Percentiles rank a stretch among this genome's conserved stretches.
Conservation (phyloP, 768 basidiomycete genomes). For the Butyriboletus loyo region DNA sequence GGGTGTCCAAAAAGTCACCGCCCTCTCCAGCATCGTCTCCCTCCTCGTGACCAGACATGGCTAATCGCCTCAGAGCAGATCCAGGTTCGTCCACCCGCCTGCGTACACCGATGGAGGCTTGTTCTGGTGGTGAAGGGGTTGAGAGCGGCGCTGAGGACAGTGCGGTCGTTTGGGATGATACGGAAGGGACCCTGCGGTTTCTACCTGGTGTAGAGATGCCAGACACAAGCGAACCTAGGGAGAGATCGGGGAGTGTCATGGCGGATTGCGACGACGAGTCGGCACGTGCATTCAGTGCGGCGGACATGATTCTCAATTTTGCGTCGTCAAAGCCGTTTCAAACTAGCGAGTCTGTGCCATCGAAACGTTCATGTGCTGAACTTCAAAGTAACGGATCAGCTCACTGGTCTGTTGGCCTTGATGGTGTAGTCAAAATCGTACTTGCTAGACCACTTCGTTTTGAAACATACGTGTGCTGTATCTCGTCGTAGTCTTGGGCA, state of each 20-base stretch:
- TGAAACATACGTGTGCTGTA: not conserved
- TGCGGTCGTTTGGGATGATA: constrained; percentile 50
- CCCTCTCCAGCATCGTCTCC: constrained; percentile 38
- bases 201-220: constrained; percentile 53
- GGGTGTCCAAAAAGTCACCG: constrained; percentile 52
- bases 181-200: constrained; percentile 44
- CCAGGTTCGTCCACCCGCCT: constrained; percentile 39
- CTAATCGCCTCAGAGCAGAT: constrained; percentile 41
- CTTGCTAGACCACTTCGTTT: not conserved
- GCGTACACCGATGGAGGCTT: constrained; percentile 29
- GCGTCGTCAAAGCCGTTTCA: not conserved
- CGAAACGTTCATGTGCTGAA: not conserved
- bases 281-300: constrained; percentile 37
- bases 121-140: constrained; percentile 48
- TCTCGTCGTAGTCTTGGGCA: not conserved
- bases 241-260: constrained; percentile 55
- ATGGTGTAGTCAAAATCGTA: not conserved
- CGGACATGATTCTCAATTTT: constrained; percentile 36
- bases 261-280: constrained; percentile 44
- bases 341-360: not conserved
- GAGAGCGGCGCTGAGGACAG: constrained; percentile 48
- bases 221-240: constrained; percentile 53
- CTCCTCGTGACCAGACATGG: constrained; percentile 30
- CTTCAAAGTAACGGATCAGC: not conserved
- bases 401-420: constrained; percentile 9